phyloP scores from a whole-genome alignment of 2,329 filamentous ascomycete species.

The Neopestalotiopsis sp. region DNA sequence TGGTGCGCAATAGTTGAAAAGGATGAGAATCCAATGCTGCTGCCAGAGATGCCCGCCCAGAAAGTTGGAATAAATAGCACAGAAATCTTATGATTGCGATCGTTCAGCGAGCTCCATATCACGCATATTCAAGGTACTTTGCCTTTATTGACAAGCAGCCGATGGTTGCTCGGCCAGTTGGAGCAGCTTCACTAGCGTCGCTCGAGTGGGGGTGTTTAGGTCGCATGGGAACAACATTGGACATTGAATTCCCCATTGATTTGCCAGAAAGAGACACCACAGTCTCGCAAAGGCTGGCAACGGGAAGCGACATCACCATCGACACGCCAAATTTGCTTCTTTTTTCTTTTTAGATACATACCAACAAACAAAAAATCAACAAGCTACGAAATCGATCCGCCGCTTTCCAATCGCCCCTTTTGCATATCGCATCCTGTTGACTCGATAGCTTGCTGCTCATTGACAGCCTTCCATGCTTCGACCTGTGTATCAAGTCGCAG shows the following conservation, averaged over 20 bases:
- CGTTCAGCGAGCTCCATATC: background rate
- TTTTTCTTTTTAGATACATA: background rate
- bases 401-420: background rate
- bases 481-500: constrained; percentile 6
- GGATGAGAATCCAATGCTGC: background rate
- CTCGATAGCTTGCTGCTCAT: background rate
- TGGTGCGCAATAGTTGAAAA: background rate
- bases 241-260: background rate
- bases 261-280: background rate
- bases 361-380: background rate
- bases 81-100: background rate
- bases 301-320: constrained; percentile 13
- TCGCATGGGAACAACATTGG: background rate
- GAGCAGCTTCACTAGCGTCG: constrained; percentile 1
- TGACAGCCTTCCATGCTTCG: constrained; percentile 12
- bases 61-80: background rate
- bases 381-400: background rate
- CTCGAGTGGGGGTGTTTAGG: background rate
- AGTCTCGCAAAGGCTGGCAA: background rate
- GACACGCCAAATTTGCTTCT: constrained; percentile 6
- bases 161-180: constrained; percentile 2
- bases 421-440: background rate
- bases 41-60: background rate
- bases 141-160: background rate
- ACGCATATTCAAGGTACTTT: constrained; percentile 2